Evolutionary conservation across 495 filamentous ascomycete species (phyloP).

Genomic region (Parathielavia hyrcaniae): DNA sequence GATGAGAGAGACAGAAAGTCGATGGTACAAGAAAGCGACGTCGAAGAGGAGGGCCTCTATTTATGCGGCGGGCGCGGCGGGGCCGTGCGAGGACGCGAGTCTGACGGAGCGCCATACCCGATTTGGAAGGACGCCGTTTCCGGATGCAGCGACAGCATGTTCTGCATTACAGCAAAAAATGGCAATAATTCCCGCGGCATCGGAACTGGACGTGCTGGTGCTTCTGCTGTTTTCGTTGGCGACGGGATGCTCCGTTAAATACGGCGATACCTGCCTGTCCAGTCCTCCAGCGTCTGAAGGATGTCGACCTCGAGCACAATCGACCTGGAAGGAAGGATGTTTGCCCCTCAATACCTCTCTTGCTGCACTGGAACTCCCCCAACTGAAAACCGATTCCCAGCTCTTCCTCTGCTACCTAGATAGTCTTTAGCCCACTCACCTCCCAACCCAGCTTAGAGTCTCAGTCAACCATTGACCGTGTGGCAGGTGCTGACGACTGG

Average conservation of each 20-base stretch:
- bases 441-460: not conserved
- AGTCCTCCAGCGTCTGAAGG: not conserved
- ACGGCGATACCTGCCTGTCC: too few species aligned
- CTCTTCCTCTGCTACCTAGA: not conserved
- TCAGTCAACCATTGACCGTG: too few species aligned
- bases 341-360: not conserved
- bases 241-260: not conserved
- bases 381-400: not conserved
- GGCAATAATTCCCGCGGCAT: not conserved
- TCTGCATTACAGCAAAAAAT: not conserved
- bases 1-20: slow-evolving; percentile 12
- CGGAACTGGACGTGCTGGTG: not conserved
- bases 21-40: slow-evolving; percentile 20
- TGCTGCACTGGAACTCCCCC: not conserved
- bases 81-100: slow-evolving; percentile 12
- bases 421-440: not conserved
- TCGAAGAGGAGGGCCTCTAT: slow-evolving; percentile 18
- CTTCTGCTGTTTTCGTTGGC: not conserved
- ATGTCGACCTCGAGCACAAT: not conserved
- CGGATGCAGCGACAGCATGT: slow-evolving; percentile 2
- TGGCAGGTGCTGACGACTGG: too few species aligned
- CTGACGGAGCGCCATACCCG: slow-evolving; percentile 14
- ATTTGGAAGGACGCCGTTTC: slow-evolving; percentile 15
- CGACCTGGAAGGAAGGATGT: not conserved
- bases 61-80: slow-evolving; percentile 8